Conservation (phyloP, 1,139 yeast genomes). For the Pichia sp. region DNA sequence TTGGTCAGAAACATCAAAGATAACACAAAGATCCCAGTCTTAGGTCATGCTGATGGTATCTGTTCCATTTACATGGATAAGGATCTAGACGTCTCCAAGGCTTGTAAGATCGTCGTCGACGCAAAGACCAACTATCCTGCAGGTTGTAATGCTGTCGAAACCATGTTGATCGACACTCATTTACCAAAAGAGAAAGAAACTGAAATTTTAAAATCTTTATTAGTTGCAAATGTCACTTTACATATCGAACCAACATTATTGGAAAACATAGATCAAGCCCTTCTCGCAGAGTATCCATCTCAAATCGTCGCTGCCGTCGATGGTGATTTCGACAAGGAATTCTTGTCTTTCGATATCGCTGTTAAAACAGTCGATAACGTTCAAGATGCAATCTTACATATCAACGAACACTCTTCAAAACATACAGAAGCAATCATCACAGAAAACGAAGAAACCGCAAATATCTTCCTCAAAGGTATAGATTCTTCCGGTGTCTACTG, state of each 20-base stretch:
- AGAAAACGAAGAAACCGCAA: slow-evolving; percentile 65
- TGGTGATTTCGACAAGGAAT: slow-evolving; percentile 78
- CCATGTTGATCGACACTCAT: slow-evolving; percentile 63
- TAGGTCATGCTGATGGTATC: slow-evolving; percentile 99
- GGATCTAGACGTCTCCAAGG: slow-evolving; percentile 73
- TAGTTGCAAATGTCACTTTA: slow-evolving; percentile 66
- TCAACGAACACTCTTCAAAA: slow-evolving; percentile 88
- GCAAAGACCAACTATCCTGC: slow-evolving; percentile 97
- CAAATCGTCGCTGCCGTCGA: slow-evolving; percentile 46
- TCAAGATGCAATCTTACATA: slow-evolving; percentile 74
- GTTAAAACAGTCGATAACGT: slow-evolving; percentile 59
- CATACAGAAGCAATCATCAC: slow-evolving; percentile 96
- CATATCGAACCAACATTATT: slow-evolving; percentile 62
- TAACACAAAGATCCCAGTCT: slow-evolving; percentile 89
- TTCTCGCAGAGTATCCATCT: slow-evolving; percentile 14
- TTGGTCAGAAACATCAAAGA: slow-evolving; percentile 83
- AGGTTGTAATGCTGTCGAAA: slow-evolving; percentile 97
- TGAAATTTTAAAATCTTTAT: slow-evolving; percentile 47
- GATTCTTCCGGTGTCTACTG: slow-evolving; percentile 99
- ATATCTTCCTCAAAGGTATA: slow-evolving; percentile 74
- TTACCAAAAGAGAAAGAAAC: slow-evolving; percentile 35
- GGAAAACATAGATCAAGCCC: slow-evolving; percentile 29
- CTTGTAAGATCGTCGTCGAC: slow-evolving; percentile 72
- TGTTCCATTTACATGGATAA: slow-evolving; percentile 84
- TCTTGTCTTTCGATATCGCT: slow-evolving; percentile 78